phyloP scores from a whole-genome alignment of 2,329 filamentous ascomycete species.

The Gnomoniopsis smithogilvyi region DNA sequence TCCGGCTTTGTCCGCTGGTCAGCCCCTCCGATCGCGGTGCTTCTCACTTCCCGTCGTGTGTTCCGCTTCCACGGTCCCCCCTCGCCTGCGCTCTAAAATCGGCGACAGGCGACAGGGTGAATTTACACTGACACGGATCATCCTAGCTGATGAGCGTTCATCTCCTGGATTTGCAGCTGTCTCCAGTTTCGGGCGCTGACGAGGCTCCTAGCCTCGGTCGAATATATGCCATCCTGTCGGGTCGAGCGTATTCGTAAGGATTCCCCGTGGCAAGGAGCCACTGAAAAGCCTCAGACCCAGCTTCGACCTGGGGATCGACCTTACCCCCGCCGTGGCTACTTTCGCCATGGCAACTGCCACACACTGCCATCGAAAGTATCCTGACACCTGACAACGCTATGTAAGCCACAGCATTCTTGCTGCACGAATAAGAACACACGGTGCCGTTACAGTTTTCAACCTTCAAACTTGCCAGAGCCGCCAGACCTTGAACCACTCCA shows the following conservation, averaged over 20 bases:
- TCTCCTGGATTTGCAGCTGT: slow-evolving; percentile 4
- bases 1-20: no score
- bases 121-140: slow-evolving; percentile 11
- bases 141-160: slow-evolving; percentile 5
- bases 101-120: background rate
- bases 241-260: slow-evolving; percentile 5
- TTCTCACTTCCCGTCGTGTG: background rate
- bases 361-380: no score
- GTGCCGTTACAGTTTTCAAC: no score
- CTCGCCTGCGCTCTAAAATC: background rate
- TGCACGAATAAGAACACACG: no score
- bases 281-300: background rate
- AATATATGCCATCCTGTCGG: slow-evolving; percentile 11
- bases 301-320: background rate
- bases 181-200: slow-evolving; percentile 4
- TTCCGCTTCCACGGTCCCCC: background rate
- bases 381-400: no score
- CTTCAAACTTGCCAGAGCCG: no score
- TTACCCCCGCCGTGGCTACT: background rate
- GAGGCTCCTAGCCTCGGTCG: background rate
- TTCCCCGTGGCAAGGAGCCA: background rate
- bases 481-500: background rate
- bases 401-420: no score
- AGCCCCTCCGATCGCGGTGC: background rate
- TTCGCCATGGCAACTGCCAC: background rate